Evolutionary conservation across 2,329 filamentous ascomycete genomes (phyloP).

Genomic region (Xylariaceae sp.): DNA sequence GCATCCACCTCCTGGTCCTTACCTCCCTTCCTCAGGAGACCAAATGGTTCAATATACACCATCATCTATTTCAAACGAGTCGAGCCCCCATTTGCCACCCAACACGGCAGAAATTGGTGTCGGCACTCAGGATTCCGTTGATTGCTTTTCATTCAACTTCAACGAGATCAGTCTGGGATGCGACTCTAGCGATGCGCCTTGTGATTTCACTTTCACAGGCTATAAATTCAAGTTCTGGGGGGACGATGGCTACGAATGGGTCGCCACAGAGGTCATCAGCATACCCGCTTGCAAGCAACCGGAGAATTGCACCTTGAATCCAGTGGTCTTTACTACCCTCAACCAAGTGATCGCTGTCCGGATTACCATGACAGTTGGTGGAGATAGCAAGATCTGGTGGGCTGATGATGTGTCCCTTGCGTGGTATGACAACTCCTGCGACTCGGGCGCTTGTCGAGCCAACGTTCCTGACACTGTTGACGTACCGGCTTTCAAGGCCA

Average conservation of each 20-base stretch:
- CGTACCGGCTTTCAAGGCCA: no score
- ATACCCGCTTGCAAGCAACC: constrained; percentile 22
- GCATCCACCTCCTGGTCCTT: constrained; percentile 17
- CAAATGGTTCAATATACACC: constrained; percentile 30
- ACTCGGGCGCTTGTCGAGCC: constrained; percentile 12
- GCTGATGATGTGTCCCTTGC: constrained; percentile 41
- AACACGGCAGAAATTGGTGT: constrained; percentile 24
- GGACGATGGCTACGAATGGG: constrained; percentile 15
- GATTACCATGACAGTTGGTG: constrained; percentile 38
- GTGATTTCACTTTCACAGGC: constrained; percentile 29
- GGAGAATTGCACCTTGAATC: constrained; percentile 21
- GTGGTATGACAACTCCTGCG: constrained; percentile 41
- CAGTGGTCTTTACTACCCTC: constrained; percentile 22
- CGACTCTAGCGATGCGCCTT: constrained; percentile 23
- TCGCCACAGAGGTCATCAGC: constrained; percentile 15
- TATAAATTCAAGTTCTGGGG: no score
- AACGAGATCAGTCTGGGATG: constrained; percentile 27
- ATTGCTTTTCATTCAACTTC: constrained; percentile 29
- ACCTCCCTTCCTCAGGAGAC: constrained; percentile 27
- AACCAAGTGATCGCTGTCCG: constrained; percentile 32
- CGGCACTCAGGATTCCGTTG: constrained; percentile 20
- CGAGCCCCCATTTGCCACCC: constrained; percentile 11
- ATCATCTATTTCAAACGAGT: constrained; percentile 20
- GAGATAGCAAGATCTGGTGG: constrained; percentile 41
- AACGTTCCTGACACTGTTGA: constrained; percentile 5